Evolutionary conservation across 106 monocot species (phyloP), one percentile per base, ranked within the genome.

Genomic region (Dactylorhiza incarnata): DNA sequence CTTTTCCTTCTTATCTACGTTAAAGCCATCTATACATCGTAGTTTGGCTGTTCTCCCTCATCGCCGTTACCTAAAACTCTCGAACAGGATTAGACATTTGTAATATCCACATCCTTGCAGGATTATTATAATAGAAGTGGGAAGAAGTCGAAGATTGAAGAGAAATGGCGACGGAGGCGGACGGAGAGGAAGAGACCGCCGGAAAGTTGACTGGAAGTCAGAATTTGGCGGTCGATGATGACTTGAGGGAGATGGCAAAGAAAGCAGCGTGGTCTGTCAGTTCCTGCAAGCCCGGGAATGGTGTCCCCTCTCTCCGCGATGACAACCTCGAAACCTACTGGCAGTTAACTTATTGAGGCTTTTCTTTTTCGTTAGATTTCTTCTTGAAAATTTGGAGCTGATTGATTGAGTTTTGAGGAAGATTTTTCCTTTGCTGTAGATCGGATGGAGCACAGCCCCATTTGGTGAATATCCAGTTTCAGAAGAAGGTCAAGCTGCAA

Each of bases 401-500:
- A 78, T 78, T 19, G 37, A 69, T 52, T 46, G 15, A 48, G 17
- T 8, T 62, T 19, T 54, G 44, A 43, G 29, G 48, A 71, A 48
- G 54, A 45, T 51, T 74, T 6, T 14, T 69, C 13, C 79, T 37
- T 82, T 79, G 75, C 16, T 76, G 81, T 81, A 97, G 96, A 71
- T 97, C 99, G 0, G 99, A 99, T 81, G 99, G 99, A 71, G 83
- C 91, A 6, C 99, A 99, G 72, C 99, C 99, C 22, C 99, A 99
- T 85, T 73, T 89, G 52, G 94, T 99, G 48, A 94, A 94, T 75
- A 92, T 99, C 71, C 99, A 99, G 86, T 99, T 99, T 69, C 94
- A 99, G 79, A 99, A 90, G 83, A 99, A 99, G 68, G 91, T 99
- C 69, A 91, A 94, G 86, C 54, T 99, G 56, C 94, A 94, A 73